Evolutionary conservation across 495 filamentous ascomycete genomes (phyloP), one percentile per base, ranked within the genome.

Genomic region (Lentithecium fluviatile): DNA sequence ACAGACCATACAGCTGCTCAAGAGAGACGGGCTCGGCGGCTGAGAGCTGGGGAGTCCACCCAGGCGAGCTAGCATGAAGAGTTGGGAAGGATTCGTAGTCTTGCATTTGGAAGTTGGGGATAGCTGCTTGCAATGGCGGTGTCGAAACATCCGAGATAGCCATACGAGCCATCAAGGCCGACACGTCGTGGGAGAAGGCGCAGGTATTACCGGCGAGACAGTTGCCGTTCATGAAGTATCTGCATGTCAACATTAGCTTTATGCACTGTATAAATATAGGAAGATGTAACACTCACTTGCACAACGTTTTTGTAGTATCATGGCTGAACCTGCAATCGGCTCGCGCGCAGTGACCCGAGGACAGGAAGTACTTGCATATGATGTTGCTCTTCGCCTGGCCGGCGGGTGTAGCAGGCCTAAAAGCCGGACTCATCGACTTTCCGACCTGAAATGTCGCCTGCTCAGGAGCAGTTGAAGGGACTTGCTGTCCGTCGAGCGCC

Each of bases 241-340:
- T 95, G 29, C 1, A 65, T 0, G 52, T 36, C 24, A 60, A 38
- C 19, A 32, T 61, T 66, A 43, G 75, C 29, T 51, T 58, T 58
- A 61, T 77, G 73, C 37, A 72, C 64, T 43, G 52, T 40, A 5
- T 23, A 34, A 21, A 49, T 54, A 17, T 46, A 24, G 1, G 15
- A 1, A 12, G 2, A 0, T 1, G 42, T 29, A 17, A 15, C 12
- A 88, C 89, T 80, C 80, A 97, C 88, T 97, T 99, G 92, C 95
- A 99, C 57, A 99, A 84, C 62, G 96, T 94, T 65, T 86, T 93
- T 63, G 89, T 95, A 32, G 95, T 77, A 69, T 99, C 95, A 75
- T 99, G 95, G 62, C 91, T 96, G 74, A 97, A 99, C 48, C 92
- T 85, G 67, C 95, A 99, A 69, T 99, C 95, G 49, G 93, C 93